phyloP scores from a whole-genome alignment of 805 yeast genomes.

The Kluyveromyces siamensis region DNA sequence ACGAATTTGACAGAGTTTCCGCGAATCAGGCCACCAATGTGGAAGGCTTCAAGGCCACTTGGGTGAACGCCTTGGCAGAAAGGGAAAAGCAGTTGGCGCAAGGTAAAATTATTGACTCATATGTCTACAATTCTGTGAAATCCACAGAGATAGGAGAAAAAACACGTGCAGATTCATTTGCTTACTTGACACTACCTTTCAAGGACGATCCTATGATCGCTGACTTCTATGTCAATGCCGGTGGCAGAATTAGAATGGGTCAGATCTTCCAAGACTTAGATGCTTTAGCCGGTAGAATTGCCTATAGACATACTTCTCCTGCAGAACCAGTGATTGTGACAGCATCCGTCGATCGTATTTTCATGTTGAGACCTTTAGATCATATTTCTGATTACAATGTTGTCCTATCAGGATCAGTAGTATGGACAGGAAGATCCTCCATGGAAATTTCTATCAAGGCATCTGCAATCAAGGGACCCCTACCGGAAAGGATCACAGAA shows the following conservation, averaged over 20 bases:
- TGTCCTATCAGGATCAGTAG: constrained; percentile 79
- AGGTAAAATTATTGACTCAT: constrained; percentile 65
- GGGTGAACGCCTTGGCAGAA: constrained; percentile 79
- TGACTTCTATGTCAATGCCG: constrained; percentile 82
- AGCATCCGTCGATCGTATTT: constrained; percentile 87
- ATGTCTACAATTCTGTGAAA: constrained; percentile 62
- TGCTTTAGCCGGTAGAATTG: constrained; percentile 89
- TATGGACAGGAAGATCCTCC: constrained; percentile 91
- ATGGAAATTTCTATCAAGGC: constrained; percentile 94
- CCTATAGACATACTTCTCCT: constrained; percentile 88
- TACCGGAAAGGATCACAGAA: constrained; percentile 47
- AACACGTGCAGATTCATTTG: constrained; percentile 70
- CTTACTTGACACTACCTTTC: constrained; percentile 66
- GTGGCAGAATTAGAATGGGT: constrained; percentile 87
- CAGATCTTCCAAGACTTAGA: constrained; percentile 91
- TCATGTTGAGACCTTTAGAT: constrained; percentile 76
- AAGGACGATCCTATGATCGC: constrained; percentile 74
- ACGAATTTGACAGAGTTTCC: constrained; percentile 40
- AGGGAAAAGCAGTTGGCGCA: constrained; percentile 59
- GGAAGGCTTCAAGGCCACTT: constrained; percentile 45
- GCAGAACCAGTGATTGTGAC: constrained; percentile 94
- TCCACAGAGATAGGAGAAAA: constrained; percentile 63
- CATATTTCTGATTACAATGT: constrained; percentile 68
- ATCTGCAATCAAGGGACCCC: constrained; percentile 53
- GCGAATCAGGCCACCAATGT: constrained; percentile 18